These are phyloP conservation scores for peach (Prunus persica) DNA, from an alignment of 306 rosid species.

Conservation along the genomic window Prunus_persica_NCBIv2 NC_034012.1:8070001-8070500, in stretches of 20 bases:
- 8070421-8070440: slow-evolving; percentile 8
- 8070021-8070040: slow-evolving; percentile 27
- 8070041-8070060: slow-evolving; percentile 19
- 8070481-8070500: slow-evolving; percentile 16
- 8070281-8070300: slow-evolving; percentile 7
- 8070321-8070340: slow-evolving; percentile 8
- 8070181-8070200: slow-evolving; percentile 40
- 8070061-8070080: slow-evolving; percentile 16
- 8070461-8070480: slow-evolving; percentile 22
- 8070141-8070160: slow-evolving; percentile 39
- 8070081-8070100: slow-evolving; percentile 5
- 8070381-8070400: slow-evolving; percentile 16
- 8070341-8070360: not conserved
- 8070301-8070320: not conserved
- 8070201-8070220: slow-evolving; percentile 48
- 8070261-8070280: not conserved
- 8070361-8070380: slow-evolving; percentile 1
- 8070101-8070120: slow-evolving; percentile 15
- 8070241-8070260: slow-evolving; percentile 37
- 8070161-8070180: slow-evolving; percentile 48
- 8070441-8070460: slow-evolving; percentile 8
- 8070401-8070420: slow-evolving; percentile 15
- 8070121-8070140: not conserved
- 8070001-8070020: slow-evolving; percentile 50
- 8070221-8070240: slow-evolving; percentile 36